Evolutionary conservation across 371 early-diverging fungal species (phyloP), one percentile per base, ranked within the genome.

Genomic region (Choanephora cucurbitarum): DNA sequence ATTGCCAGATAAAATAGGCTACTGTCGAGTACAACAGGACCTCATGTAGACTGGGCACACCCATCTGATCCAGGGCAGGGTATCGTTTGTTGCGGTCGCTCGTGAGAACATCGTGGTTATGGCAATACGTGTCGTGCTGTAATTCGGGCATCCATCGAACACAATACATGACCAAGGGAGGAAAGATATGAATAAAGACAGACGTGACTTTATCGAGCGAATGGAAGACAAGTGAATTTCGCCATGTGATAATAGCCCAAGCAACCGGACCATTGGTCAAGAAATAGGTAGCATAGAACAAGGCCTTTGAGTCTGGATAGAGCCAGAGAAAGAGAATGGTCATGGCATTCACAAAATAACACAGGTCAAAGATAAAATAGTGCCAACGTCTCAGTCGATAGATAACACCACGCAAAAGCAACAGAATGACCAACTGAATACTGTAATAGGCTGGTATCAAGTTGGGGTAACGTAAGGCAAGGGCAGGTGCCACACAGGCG

Each of bases 141-240:
- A 73, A 47, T 33, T 58, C 78, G 40, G 72, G 82, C 44, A 86
- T 63, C 89, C 89, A 90, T 17, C 86, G 79, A 32, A 88, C 61
- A 11, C 73, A 71, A 49, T 82, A 87, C 18, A 80, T 73, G 13
- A 84, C 77, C 21, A 90, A 70, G 6, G 86, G 76, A 5, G 90
- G 90, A 49, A 78, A 77, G 44, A 89, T 80, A 59, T 90, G 90
- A 56, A 90, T 85, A 57, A 80, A 82, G 6, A 88, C 81, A 6
- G 84, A 84, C 7, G 89, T 90, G 33, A 89, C 82, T 67, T 89
- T 89, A 66, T 90, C 90, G 52, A 90, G 49, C 18, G 86, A 86
- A 71, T 83, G 81, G 51, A 85, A 83, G n/a, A 87, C 85, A 4
- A 82, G 54, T 31, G 79, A 75, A 58, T 87, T 88, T 42, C 87